Evolutionary conservation across 345 rosid species (phyloP), one percentile per base, ranked within the genome.

Genomic region (Syzygium oleosum): DNA sequence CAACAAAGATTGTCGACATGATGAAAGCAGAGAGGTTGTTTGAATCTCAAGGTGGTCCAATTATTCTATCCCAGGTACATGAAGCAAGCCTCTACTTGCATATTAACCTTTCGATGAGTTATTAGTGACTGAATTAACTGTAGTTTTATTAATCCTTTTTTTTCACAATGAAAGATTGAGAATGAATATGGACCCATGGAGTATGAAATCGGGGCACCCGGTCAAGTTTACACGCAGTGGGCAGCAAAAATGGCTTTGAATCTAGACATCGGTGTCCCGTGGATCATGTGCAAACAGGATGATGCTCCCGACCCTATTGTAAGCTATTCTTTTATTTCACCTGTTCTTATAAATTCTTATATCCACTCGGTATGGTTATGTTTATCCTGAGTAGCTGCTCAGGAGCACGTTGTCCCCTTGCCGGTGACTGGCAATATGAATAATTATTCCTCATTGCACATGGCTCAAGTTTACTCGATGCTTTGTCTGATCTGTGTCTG

Each of bases 261-360:
- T 85, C 97, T 94, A 7, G 95, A 92, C 89, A 96, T 96, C 29
- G 98, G 99, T 87, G 98, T 98, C 91, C 99, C 99, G 9, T 98
- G 99, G 99, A 92, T 98, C 93, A 98, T 98, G 99, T 98, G 99
- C 97, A 98, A 98, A 93, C 99, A 98, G 93, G 99, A 98, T 92
- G 99, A 97, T 90, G 99, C 98, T 59, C 99, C 98, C 0, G 99
- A 98, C 92, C 98, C 99, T 88, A 88, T 97, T 90, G 99, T 96
- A 93, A 91, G 97, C 90, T 68, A 85, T 79, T 91, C 65, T 51
- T 87, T 54, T 54, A 29, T 41, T 31, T 17, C 79, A 31, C 7
- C 79, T 68, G 78, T 68, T 73, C 22, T 84, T 85, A 46, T 63
- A 51, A 84, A 19, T 73, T 38, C 23, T 49, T 73, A 73, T 41